Evolutionary conservation across 176 grass and related monocot species (phyloP), one percentile per base, ranked within the genome.

Genomic region (Carex cristatella): DNA sequence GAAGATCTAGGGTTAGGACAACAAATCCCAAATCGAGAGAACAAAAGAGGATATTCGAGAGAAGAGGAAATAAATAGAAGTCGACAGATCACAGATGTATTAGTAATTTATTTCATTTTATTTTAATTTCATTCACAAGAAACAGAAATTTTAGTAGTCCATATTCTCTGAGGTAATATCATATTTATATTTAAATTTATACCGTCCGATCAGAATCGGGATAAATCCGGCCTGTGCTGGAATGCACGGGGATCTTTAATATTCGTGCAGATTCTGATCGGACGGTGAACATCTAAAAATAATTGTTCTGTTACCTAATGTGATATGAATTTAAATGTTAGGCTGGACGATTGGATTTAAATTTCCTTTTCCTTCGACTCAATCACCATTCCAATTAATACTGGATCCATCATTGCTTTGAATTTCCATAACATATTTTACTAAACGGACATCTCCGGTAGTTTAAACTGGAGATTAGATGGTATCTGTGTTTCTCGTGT

Each of bases 1-100:
- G 44, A 58, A 79, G 30, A 79, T 79, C 74, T 79, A 79, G 74
- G 74, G 53, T 79, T 56, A 51, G 81, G 64, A 53, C 4, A 68
- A 49, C 37, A 13, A 83, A 54, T 49, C 81, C 81, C 62, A 83
- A 83, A 83, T 66, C 27, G 11, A 83, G 23, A 8, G 79, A 68
- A 49, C n/a, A 33, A 83, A 49, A 83, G 44, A 69, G 81, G 63
- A 83, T 83, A 83, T 67, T 56, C 81, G 23, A 51, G 46, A 67
- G 61, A 54, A 48, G 37, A 27, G 61, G 46, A 83, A 79, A 83
- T 65, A 83, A 69, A 83, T 65, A 82, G 44, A 78, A 33, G 40
- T 38, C 63, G 35, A 83, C 81, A 83, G 81, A 55, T 83, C 23
- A 23, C 23, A 23, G 33, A 2, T 2, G 46, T 68, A 51, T 82